Evolutionary conservation across 2,329 filamentous ascomycete genomes (phyloP), one percentile per base, ranked within the genome.

Genomic region (Aspergillus eucalypticola): DNA sequence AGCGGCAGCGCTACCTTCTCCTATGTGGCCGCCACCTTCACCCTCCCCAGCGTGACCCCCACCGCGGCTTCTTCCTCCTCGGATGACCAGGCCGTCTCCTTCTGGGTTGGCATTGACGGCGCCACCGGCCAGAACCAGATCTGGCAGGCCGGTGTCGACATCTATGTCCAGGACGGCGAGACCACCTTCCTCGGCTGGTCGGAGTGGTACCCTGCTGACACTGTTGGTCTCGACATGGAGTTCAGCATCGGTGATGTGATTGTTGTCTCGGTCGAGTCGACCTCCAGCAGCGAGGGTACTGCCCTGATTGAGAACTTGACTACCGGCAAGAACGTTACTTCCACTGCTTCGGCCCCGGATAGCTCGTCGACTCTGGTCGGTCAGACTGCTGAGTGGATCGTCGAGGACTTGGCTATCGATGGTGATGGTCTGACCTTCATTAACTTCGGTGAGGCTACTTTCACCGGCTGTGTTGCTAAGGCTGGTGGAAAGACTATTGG

Each of bases 31-130:
- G 57, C 60, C n/a, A 60, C 32, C 7, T 44, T 60, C 57, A 62
- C 57, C 10, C 41, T 62, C 10, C 60, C 60, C 10, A 7, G 32
- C 4, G 52, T 60, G 7, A 60, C 58, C 5, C 58, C 58, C 11
- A 56, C 60, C 2, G 32, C 52, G 11, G 53, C 53, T 1, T 15
- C 54, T 8, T 21, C 42, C 10, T 46, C 44, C 2, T 39, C 29
- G 3, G 35, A 49, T n/a, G 54, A 51, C 8, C 60, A 62, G 29
- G 48, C 60, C 3, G 60, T 35, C 5, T 60, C 57, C 17, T 46
- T 56, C 52, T 62, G 60, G 60, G 60, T 62, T 2, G 60, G 60
- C 13, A 62, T 62, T 11, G 60, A 62, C 49, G 60, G 60, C 6
- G 57, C 57, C 17, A 56, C 56, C 2, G 53, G 32, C 39, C 32